Conservation (phyloP, 2,329 filamentous ascomycete species). For the Exophiala sp. region DNA sequence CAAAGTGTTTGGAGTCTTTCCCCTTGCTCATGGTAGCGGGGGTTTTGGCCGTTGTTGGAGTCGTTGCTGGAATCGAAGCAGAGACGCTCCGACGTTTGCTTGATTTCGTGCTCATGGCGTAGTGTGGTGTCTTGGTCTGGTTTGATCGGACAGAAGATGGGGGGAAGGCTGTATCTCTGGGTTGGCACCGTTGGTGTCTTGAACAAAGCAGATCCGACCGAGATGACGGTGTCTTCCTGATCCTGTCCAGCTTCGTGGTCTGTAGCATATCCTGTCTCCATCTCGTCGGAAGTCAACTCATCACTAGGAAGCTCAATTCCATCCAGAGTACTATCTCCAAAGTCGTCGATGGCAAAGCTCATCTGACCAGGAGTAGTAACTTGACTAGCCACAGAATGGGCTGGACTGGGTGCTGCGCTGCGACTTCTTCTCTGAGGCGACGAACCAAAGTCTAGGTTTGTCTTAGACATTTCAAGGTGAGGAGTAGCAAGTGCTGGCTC, state of each 20-base stretch:
- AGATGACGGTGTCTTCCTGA: slow-evolving; percentile 15
- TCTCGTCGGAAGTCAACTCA: slow-evolving; percentile 19
- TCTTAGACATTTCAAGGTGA: slow-evolving; percentile 8
- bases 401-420: slow-evolving; percentile 25
- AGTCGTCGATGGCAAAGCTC: slow-evolving; percentile 26
- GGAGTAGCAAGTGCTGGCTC: neutral
- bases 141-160: slow-evolving; percentile 7
- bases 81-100: slow-evolving; percentile 10
- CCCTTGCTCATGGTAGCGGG: neutral
- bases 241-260: slow-evolving; percentile 4
- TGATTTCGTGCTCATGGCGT: slow-evolving; percentile 20
- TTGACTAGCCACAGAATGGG: slow-evolving; percentile 15
- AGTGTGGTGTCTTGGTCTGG: slow-evolving; percentile 9
- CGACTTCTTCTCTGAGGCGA: slow-evolving; percentile 22
- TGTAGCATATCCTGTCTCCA: neutral
- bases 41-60: neutral
- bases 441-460: neutral
- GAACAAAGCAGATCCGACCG: slow-evolving; percentile 21
- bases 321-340: slow-evolving; percentile 27
- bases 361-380: slow-evolving; percentile 24
- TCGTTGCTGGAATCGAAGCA: neutral
- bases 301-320: slow-evolving; percentile 25
- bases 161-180: slow-evolving; percentile 10
- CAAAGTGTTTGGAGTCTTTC: slow-evolving; percentile 13
- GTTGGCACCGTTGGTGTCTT: slow-evolving; percentile 14